A percentile compares a stretch with the other conserved stretches of the same genome.
phyloP scores from a whole-genome alignment of 1,284 basidiomycete species.

The Ganoderma boninense region DNA sequence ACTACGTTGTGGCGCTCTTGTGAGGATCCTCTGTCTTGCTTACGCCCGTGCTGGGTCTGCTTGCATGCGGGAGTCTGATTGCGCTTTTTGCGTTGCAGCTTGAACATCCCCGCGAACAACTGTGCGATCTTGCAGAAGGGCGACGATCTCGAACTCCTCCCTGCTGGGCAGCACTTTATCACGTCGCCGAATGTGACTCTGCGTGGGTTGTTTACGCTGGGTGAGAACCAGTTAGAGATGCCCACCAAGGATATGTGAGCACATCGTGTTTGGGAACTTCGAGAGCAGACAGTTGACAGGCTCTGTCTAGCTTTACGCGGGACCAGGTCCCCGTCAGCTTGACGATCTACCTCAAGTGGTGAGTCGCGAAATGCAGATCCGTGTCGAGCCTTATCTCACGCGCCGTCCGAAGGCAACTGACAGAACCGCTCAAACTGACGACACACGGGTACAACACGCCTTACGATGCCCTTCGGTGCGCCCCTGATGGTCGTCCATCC shows the following conservation, averaged over 20 bases:
- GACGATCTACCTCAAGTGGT: conserved; percentile 84
- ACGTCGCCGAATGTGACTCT: conserved; percentile 83
- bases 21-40: conserved; percentile 52
- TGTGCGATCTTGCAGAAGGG: conserved; percentile 83
- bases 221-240: conserved; percentile 85
- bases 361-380: conserved; percentile 11
- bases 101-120: conserved; percentile 85
- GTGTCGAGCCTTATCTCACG: not conserved
- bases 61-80: not conserved
- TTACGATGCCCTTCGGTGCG: conserved; percentile 72
- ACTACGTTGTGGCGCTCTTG: conserved; percentile 82
- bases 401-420: conserved; percentile 57
- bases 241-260: conserved; percentile 84
- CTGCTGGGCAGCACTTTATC: conserved; percentile 83
- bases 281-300: not conserved
- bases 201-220: conserved; percentile 78
- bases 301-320: conserved; percentile 67
- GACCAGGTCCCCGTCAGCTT: conserved; percentile 86
- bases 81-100: conserved; percentile 45
- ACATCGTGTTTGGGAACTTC: conserved; percentile 13
- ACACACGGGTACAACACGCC: conserved; percentile 84
- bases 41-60: no score
- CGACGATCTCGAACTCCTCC: conserved; percentile 79
- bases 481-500: not conserved
- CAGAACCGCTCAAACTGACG: conserved; percentile 79